Percentiles rank a stretch among this genome's conserved stretches.
Evolutionary conservation across 2,329 filamentous ascomycete genomes (phyloP).

Genomic region (Talaromyces piceae): DNA sequence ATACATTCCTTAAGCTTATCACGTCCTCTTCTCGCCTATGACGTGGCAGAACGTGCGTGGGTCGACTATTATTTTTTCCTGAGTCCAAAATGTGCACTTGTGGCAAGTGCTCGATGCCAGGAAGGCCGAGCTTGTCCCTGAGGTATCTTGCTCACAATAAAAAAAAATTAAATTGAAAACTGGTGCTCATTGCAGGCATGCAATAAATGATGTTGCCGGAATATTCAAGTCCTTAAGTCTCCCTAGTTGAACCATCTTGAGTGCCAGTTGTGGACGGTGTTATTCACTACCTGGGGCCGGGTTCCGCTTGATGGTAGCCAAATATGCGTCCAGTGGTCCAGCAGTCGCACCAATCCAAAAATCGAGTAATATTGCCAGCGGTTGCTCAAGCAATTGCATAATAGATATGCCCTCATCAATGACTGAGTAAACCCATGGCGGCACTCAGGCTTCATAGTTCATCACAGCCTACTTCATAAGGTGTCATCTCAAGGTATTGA

Average conservation of each 20-base stretch:
- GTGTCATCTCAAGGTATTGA: conserved; percentile 29
- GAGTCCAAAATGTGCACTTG: conserved; percentile 9
- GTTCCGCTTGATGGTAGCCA: conserved; percentile 12
- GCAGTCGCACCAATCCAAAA: conserved; percentile 10
- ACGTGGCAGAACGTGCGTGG: conserved; percentile 10
- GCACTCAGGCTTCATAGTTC: conserved; percentile 28
- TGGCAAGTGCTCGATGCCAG: conserved; percentile 10
- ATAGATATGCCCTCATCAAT: conserved; percentile 20
- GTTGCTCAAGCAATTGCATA: conserved; percentile 14
- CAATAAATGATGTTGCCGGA: conserved; percentile 10
- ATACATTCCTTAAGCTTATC: conserved; percentile 9
- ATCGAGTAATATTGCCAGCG: conserved; percentile 8
- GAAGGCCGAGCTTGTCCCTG: conserved; percentile 7
- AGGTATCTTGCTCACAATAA: conserved; percentile 2
- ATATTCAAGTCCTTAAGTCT: conserved; percentile 9
- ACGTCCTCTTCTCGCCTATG: conserved; percentile 9
- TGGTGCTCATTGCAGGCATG: conserved; percentile 12
- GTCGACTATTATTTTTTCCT: conserved; percentile 10
- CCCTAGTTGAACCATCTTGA: conserved; percentile 11
- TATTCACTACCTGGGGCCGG: conserved; percentile 7
- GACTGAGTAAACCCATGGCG: conserved; percentile 29
- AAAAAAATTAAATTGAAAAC: conserved; percentile 10
- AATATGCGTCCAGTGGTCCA: conserved; percentile 9
- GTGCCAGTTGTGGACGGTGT: conserved; percentile 7
- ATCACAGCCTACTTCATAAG: conserved; percentile 29